Evolutionary conservation across 2,329 filamentous ascomycete species (phyloP), one percentile per base, ranked within the genome.

Genomic region (Arachnomyces sp.): DNA sequence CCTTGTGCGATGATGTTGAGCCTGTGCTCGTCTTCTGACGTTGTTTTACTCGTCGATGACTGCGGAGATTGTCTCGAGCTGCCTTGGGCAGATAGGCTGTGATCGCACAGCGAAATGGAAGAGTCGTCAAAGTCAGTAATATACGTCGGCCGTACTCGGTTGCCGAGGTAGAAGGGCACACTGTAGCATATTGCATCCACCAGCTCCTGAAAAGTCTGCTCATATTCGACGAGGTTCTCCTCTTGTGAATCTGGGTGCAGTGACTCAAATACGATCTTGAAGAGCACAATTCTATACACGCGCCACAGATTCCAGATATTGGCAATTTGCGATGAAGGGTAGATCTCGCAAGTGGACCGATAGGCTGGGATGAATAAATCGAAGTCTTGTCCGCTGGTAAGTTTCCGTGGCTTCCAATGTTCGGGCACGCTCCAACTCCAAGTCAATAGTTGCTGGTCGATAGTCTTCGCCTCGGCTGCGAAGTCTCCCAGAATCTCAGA

Each of bases 181-280:
- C 49, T 52, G 7, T 51, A 44, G 36, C 52, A 54, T 37, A 51
- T 42, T 17, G 36, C 39, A 18, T 54, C 51, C 4, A 46, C 45
- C 16, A 54, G 38, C 16, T 44, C 43, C 37, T 53, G 52, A 16
- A 49, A 7, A 12, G 32, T 44, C 11, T 42, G 18, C 13, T 42
- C 31, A 33, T 35, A 47, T 13, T 41, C 21, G 17, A 38, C 13
- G 9, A 44, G 28, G 34, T 46, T 25, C 21, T 25, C 21, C 9
- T 89, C 65, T 25, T 25, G 21, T 25, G 21, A 9, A 25, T 25
- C 21, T 25, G 21, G 9, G 5, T 25, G 21, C 9, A 25, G 21
- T 25, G 21, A 25, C 21, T 25, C 21, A 25, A 25, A 25, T 9
- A 25, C 9, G 21, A 25, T 25, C 21, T 25, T 25, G 21, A 25